phyloP scores from a whole-genome alignment of 1,284 basidiomycete species.

The Leucoagaricus sp. region DNA sequence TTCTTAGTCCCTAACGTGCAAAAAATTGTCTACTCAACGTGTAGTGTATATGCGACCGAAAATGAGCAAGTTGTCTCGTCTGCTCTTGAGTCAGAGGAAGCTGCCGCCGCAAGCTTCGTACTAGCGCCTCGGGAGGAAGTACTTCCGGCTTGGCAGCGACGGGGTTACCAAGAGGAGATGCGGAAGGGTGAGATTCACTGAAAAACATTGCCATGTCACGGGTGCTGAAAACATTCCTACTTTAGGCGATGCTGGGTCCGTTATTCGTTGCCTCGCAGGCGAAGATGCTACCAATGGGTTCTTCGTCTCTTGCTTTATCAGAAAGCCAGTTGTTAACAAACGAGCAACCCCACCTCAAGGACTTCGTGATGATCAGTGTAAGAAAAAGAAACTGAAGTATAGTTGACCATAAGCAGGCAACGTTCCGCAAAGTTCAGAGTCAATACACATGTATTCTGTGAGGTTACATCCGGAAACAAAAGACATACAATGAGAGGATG shows the following conservation, averaged over 20 bases:
- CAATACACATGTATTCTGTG: conserved; percentile 15
- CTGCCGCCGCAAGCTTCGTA: conserved; percentile 55
- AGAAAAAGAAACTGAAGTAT: conserved; percentile 3
- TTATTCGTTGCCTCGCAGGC: conserved; percentile 84
- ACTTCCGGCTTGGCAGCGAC: conserved; percentile 77
- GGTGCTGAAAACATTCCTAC: conserved; percentile 6
- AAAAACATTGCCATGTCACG: neutral
- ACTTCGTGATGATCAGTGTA: conserved; percentile 18
- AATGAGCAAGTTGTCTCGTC: conserved; percentile 79
- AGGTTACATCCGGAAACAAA: conserved; percentile 18
- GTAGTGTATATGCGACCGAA: conserved; percentile 88
- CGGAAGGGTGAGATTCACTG: conserved; percentile 29
- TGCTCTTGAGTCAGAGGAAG: conserved; percentile 73
- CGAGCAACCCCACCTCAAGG: conserved; percentile 21
- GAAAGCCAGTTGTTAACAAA: conserved; percentile 24
- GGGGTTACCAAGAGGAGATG: conserved; percentile 72
- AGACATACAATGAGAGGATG: conserved; percentile 31
- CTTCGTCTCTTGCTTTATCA: conserved; percentile 87
- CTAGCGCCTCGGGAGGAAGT: conserved; percentile 70
- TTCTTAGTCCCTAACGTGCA: conserved; percentile 60
- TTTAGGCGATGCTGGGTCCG: conserved; percentile 60
- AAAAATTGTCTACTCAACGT: conserved; percentile 95
- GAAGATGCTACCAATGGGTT: conserved; percentile 94
- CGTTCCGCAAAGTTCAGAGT: neutral
- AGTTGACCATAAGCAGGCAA: too few species aligned